A percentile compares a stretch with the other conserved stretches of the same genome.
Conservation (phyloP, 2,329 filamentous ascomycete species). For the Triangularia setosa region DNA sequence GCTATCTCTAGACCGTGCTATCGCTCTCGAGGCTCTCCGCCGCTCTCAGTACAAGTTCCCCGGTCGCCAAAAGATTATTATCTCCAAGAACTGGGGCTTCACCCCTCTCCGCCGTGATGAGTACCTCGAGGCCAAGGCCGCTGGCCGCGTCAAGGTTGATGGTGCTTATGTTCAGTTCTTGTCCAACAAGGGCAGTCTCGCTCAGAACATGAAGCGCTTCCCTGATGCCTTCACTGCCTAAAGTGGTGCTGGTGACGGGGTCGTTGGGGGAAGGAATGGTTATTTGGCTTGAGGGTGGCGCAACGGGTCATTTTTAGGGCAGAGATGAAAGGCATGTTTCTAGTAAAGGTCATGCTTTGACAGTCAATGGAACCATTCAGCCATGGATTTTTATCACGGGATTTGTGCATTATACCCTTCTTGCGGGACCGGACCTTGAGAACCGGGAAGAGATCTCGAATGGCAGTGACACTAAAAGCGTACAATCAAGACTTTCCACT, state of each 20-base stretch:
- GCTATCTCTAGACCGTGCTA: slow-evolving; percentile 64
- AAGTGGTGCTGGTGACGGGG: slow-evolving; percentile 39
- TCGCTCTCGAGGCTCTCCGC: slow-evolving; percentile 96
- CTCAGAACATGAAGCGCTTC: slow-evolving; percentile 89
- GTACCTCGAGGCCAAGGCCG: slow-evolving; percentile 92
- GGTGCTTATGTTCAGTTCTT: slow-evolving; percentile 99
- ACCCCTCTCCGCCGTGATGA: slow-evolving; percentile 96
- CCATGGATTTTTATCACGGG: slow-evolving; percentile 16
- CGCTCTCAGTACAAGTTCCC: slow-evolving; percentile 99
- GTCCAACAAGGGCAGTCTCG: slow-evolving; percentile 82
- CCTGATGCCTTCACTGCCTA: slow-evolving; percentile 75
- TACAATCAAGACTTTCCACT: neutral
- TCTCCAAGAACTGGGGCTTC: slow-evolving; percentile 99
- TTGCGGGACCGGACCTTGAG: neutral
- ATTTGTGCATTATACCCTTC: neutral
- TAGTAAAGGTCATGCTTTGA: slow-evolving; percentile 27
- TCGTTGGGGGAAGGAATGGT: slow-evolving; percentile 29
- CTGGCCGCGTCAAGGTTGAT: slow-evolving; percentile 90
- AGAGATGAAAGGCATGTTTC: slow-evolving; percentile 27
- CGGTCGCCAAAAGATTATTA: slow-evolving; percentile 99
- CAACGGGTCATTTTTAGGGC: slow-evolving; percentile 30
- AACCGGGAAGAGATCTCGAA: neutral
- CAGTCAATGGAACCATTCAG: slow-evolving; percentile 29
- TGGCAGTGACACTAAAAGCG: neutral
- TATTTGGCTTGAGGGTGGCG: slow-evolving; percentile 31